Percentiles rank a stretch among this genome's conserved stretches.
Conservation (phyloP, 2,329 filamentous ascomycete genomes). For the Lasiodiplodia hormozganensis region DNA sequence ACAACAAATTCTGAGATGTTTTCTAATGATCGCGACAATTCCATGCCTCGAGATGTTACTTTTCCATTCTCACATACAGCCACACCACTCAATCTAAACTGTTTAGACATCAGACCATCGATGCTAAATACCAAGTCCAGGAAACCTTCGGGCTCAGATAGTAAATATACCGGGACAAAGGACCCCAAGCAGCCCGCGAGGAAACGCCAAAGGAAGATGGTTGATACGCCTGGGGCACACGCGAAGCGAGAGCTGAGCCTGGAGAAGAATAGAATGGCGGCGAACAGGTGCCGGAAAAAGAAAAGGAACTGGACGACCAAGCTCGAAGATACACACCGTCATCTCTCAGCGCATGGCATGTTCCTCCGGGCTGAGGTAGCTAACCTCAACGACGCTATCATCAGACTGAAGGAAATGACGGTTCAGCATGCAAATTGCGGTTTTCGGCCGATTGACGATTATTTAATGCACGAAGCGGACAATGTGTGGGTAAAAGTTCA, state of each 20-base stretch:
- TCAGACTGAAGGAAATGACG: slow-evolving; percentile 26
- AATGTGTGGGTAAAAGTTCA: not conserved
- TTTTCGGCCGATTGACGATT: slow-evolving; percentile 32
- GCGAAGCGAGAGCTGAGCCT: slow-evolving; percentile 64
- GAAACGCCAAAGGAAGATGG: not conserved
- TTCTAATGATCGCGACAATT: no score
- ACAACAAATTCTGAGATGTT: no score
- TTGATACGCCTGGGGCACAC: not conserved
- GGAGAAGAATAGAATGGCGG: slow-evolving; percentile 70
- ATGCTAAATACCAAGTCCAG: no score
- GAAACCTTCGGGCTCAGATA: no score
- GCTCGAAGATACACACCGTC: slow-evolving; percentile 49
- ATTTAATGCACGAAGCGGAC: not conserved
- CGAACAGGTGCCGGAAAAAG: slow-evolving; percentile 72
- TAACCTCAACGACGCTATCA: not conserved
- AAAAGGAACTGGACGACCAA: slow-evolving; percentile 59
- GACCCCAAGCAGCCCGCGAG: not conserved
- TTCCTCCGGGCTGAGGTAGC: slow-evolving; percentile 33
- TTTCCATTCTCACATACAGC: no score
- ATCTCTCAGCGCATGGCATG: slow-evolving; percentile 39
- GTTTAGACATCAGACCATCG: no score
- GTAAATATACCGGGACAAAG: no score
- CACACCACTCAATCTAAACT: no score
- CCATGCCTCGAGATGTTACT: no score
- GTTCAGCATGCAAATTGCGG: slow-evolving; percentile 37